A percentile compares a stretch with the other conserved stretches of the same genome.
phyloP scores from a whole-genome alignment of 306 rosid genomes.

The Vachellia pachyceras region DNA sequence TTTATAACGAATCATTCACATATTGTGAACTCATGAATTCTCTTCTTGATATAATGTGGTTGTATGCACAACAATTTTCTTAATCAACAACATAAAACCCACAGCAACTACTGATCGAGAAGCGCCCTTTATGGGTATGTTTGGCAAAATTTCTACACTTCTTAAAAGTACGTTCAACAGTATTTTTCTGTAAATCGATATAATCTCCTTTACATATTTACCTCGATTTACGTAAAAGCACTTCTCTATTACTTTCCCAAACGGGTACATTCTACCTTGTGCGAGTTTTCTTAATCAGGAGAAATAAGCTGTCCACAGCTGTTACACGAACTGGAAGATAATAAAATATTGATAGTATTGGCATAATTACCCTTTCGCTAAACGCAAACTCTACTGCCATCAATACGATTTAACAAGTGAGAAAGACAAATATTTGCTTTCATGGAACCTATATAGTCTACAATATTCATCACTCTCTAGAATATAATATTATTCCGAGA shows the following conservation, averaged over 20 bases:
- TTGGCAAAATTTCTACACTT: too few species aligned
- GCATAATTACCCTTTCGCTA: slow-evolving; percentile 28
- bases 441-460: neutral
- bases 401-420: slow-evolving; percentile 13
- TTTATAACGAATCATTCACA: neutral
- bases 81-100: too few species aligned
- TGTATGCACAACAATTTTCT: neutral
- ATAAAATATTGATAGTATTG: neutral
- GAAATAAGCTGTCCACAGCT: neutral
- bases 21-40: neutral
- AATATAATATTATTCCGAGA: neutral
- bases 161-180: too few species aligned
- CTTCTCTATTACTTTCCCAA: too few species aligned
- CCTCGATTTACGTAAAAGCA: too few species aligned
- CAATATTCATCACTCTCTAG: neutral
- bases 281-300: neutral
- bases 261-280: neutral
- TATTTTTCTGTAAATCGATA: too few species aligned
- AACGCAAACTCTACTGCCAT: slow-evolving; percentile 3
- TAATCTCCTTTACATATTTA: too few species aligned
- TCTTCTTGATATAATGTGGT: neutral
- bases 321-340: neutral
- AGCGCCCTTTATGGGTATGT: neutral
- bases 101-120: neutral
- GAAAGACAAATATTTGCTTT: slow-evolving; percentile 4